Conservation (phyloP, 73 alveolate species). For the Paramecium sexaurelia region DNA sequence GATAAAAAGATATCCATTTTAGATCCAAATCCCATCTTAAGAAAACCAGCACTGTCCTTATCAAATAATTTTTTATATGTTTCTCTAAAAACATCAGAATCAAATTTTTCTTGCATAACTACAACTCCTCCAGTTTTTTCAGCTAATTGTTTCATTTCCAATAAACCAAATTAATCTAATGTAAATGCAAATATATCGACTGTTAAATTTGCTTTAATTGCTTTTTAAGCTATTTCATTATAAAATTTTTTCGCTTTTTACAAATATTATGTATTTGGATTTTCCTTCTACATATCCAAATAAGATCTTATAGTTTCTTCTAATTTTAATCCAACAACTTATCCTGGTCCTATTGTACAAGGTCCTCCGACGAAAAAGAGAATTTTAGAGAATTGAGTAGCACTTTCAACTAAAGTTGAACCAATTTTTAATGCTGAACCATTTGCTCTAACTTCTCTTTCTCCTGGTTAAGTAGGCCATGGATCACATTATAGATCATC, state of each 20-base stretch:
- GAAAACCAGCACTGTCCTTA: constrained; percentile 91
- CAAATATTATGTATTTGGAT: constrained; percentile 82
- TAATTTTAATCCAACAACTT: constrained; percentile 92
- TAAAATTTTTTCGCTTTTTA: constrained; percentile 96
- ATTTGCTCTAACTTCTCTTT: constrained; percentile 75
- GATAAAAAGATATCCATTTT: constrained; percentile 89
- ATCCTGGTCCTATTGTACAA: constrained; percentile 99
- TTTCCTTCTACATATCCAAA: constrained; percentile 86
- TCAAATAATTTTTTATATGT: constrained; percentile 90
- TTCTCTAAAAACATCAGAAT: constrained; percentile 97
- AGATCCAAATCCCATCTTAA: constrained; percentile 98
- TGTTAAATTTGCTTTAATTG: constrained; percentile 90
- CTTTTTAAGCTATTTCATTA: constrained; percentile 87
- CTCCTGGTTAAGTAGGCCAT: constrained; percentile 95
- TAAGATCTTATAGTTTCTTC: constrained; percentile 87
- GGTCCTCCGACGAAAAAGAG: constrained; percentile 98
- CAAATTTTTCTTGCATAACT: constrained; percentile 98
- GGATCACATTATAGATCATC: constrained; percentile 99
- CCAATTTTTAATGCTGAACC: constrained; percentile 72
- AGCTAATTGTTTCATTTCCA: constrained; percentile 96
- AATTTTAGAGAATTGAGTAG: constrained; percentile 90
- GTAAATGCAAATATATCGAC: constrained; percentile 95
- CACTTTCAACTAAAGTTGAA: constrained; percentile 74
- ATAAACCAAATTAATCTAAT: constrained; percentile 96
- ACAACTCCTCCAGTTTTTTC: constrained; percentile 99